phyloP scores from a whole-genome alignment of 768 basidiomycete genomes.

The Termitomyces sp. region DNA sequence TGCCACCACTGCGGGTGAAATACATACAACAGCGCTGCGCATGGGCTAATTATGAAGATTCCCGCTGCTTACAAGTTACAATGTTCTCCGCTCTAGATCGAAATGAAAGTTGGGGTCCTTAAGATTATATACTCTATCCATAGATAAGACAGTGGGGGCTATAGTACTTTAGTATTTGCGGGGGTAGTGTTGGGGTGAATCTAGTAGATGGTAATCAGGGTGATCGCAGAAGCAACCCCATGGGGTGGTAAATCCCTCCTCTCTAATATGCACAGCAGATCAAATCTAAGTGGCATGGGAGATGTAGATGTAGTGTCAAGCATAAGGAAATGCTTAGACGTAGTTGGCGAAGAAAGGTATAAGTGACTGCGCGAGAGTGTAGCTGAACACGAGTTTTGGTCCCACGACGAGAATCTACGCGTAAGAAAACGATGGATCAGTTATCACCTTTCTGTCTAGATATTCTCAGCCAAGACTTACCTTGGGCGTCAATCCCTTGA shows the following conservation, averaged over 20 bases:
- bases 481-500: conserved; percentile 98
- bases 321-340: conserved; percentile 40
- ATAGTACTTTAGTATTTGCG: not conserved
- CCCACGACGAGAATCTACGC: conserved; percentile 89
- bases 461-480: conserved; percentile 42
- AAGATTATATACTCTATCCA: conserved; percentile 1
- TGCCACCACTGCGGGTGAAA: too few relatives aligned
- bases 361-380: conserved; percentile 93
- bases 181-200: not conserved
- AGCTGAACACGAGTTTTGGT: conserved; percentile 97
- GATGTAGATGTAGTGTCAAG: not conserved
- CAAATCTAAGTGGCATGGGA: not conserved
- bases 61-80: too few relatives aligned
- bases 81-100: not conserved
- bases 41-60: too few relatives aligned
- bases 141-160: not conserved
- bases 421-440: not conserved
- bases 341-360: conserved; percentile 91
- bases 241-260: not conserved
- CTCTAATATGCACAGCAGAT: not conserved
- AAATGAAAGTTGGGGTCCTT: not conserved
- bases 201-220: not conserved
- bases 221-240: not conserved
- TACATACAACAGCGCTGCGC: too few relatives aligned
- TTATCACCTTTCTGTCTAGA: too few relatives aligned